A percentile compares a stretch with the other conserved stretches of the same genome.
Conservation (phyloP, 306 rosid genomes). For the Inga leiocalycina region DNA sequence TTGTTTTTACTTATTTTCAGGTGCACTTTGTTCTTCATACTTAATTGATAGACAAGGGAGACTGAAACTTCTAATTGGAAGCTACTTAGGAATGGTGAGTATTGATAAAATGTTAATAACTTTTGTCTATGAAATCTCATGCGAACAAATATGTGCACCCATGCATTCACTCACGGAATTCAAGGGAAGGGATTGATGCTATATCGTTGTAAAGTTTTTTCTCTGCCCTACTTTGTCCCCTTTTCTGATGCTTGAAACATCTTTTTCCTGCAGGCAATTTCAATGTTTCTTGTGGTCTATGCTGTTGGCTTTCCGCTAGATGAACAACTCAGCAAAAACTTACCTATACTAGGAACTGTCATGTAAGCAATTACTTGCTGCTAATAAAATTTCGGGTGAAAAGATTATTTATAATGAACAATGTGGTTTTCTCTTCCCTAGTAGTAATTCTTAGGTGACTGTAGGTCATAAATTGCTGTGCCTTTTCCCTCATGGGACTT, state of each 20-base stretch:
- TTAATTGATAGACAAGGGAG: slow-evolving; percentile 85
- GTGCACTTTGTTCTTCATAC: slow-evolving; percentile 77
- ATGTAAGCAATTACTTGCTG: slow-evolving; percentile 55
- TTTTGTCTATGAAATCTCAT: slow-evolving; percentile 18
- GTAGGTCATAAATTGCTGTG: not conserved
- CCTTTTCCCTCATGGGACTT: not conserved
- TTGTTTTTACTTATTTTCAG: slow-evolving; percentile 46
- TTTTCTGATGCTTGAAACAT: not conserved
- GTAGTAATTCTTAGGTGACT: not conserved
- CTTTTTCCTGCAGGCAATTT: slow-evolving; percentile 62
- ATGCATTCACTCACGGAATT: not conserved
- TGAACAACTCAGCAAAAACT: slow-evolving; percentile 56
- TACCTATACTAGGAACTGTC: slow-evolving; percentile 83
- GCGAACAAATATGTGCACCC: not conserved
- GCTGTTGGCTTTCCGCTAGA: slow-evolving; percentile 65
- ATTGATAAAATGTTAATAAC: slow-evolving; percentile 14
- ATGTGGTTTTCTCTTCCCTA: not conserved
- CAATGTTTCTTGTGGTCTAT: slow-evolving; percentile 69
- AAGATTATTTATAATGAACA: not conserved
- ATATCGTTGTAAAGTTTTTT: not conserved
- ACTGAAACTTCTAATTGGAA: slow-evolving; percentile 75
- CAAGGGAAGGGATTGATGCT: not conserved
- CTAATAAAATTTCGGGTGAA: slow-evolving; percentile 8
- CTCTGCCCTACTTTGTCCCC: not conserved
- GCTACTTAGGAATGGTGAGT: slow-evolving; percentile 94